These are phyloP conservation scores for Phycomyces nitens DNA, from an alignment of 192 early-diverging fungal genomes.

Conservation along the genomic window DNA sequence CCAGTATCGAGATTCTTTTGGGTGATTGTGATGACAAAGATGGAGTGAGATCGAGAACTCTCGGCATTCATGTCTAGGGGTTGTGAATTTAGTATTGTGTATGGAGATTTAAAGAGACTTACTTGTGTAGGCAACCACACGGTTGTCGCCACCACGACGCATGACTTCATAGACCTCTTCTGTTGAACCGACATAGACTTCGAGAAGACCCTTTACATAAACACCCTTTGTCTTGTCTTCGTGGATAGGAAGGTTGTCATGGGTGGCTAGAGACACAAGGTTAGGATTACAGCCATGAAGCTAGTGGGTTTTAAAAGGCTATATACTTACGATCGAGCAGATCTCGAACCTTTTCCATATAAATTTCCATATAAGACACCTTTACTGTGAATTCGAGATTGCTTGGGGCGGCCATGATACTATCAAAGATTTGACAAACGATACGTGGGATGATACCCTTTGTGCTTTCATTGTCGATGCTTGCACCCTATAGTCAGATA, in stretches of 20 bases:
- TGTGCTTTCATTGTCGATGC: slow-evolving; percentile 86
- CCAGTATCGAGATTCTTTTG: slow-evolving; percentile 93
- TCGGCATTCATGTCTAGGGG: slow-evolving; percentile 98
- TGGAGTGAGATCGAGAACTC: slow-evolving; percentile 96
- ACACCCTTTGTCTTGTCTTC: slow-evolving; percentile 97
- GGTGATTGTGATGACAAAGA: slow-evolving; percentile 91
- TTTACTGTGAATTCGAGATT: slow-evolving; percentile 98
- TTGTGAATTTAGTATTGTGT: slow-evolving; percentile 5
- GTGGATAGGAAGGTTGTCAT: slow-evolving; percentile 92
- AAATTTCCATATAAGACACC: slow-evolving; percentile 99
- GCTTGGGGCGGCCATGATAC: slow-evolving; percentile 86
- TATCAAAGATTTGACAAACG: slow-evolving; percentile 90
- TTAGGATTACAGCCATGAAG: background rate
- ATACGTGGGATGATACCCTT: slow-evolving; percentile 98
- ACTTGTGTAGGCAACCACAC: slow-evolving; percentile 92
- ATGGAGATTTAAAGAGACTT: slow-evolving; percentile 27
- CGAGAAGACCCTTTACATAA: slow-evolving; percentile 96
- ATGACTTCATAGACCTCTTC: slow-evolving; percentile 97
- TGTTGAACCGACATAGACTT: slow-evolving; percentile 95
- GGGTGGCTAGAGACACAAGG: slow-evolving; percentile 46
- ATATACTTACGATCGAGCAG: slow-evolving; percentile 74
- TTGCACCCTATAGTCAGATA: slow-evolving; percentile 63
- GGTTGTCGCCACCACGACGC: slow-evolving; percentile 84
- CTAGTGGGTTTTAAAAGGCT: background rate
- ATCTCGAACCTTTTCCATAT: slow-evolving; percentile 99